A percentile compares a stretch with the other conserved stretches of the same genome.
Evolutionary conservation across 495 filamentous ascomycete genomes (phyloP).

Genomic region (Aspergillus baeticus): DNA sequence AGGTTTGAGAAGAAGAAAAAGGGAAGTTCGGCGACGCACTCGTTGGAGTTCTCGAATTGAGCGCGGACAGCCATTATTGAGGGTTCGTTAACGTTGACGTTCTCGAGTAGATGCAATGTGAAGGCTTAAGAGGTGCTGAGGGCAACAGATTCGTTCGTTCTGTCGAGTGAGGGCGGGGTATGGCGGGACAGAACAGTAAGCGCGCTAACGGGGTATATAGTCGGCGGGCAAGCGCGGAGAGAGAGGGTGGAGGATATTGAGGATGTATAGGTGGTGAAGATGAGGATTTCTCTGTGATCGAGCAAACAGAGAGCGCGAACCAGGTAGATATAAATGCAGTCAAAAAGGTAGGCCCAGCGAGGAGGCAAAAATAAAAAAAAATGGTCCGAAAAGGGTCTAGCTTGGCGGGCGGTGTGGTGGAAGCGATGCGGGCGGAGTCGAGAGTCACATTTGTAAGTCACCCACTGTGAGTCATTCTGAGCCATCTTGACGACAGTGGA

Average conservation of each 20-base stretch:
- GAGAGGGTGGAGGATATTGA: not conserved
- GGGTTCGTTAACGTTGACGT: not conserved
- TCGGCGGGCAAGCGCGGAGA: not conserved
- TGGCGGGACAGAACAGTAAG: conserved; percentile 12
- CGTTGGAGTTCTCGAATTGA: conserved; percentile 98
- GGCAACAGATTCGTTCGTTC: conserved; percentile 2
- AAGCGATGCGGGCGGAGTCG: conserved; percentile 24
- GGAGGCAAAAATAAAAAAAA: conserved; percentile 9
- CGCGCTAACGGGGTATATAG: not conserved
- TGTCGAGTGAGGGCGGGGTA: conserved; percentile 11
- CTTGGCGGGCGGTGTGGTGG: conserved; percentile 18
- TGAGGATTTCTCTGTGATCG: not conserved
- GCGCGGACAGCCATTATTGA: conserved; percentile 73
- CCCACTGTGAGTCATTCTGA: conserved; percentile 21
- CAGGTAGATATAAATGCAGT: conserved; percentile 3
- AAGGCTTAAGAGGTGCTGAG: not conserved
- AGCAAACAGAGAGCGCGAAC: not conserved
- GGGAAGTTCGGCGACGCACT: conserved; percentile 57
- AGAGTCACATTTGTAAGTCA: conserved; percentile 10
- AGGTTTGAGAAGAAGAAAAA: not conserved
- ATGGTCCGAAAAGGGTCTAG: conserved; percentile 16
- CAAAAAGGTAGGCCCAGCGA: not conserved
- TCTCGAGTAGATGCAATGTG: not conserved
- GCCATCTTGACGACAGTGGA: conserved; percentile 14
- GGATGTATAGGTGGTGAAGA: not conserved